phyloP scores from a whole-genome alignment of 768 basidiomycete species.

The Podaxis pistillaris region DNA sequence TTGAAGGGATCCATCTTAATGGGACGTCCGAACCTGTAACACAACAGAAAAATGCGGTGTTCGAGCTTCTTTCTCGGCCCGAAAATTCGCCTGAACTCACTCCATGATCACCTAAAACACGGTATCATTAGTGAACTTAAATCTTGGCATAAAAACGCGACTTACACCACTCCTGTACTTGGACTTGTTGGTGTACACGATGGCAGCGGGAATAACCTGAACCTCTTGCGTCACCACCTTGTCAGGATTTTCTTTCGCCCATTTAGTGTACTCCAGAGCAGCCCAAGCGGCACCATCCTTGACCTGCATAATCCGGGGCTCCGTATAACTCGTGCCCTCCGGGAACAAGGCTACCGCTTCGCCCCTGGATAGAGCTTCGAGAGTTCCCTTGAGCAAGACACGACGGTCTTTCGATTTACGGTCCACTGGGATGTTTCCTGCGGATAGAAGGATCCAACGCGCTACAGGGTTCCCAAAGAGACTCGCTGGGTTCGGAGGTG shows the following conservation, averaged over 20 bases:
- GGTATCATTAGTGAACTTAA: neutral
- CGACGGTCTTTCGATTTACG: slow-evolving; percentile 92
- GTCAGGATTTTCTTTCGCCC: slow-evolving; percentile 59
- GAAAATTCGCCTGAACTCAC: slow-evolving; percentile 37
- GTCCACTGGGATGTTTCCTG: slow-evolving; percentile 98
- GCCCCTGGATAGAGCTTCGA: slow-evolving; percentile 79
- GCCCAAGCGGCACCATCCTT: slow-evolving; percentile 96
- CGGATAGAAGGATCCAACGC: slow-evolving; percentile 73
- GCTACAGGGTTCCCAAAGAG: slow-evolving; percentile 80
- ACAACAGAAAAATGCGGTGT: slow-evolving; percentile 8
- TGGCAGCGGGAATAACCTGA: slow-evolving; percentile 76
- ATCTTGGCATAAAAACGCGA: slow-evolving; percentile 20
- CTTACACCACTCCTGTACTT: slow-evolving; percentile 91
- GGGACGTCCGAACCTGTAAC: slow-evolving; percentile 73
- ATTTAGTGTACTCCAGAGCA: slow-evolving; percentile 88
- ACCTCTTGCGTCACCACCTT: slow-evolving; percentile 45
- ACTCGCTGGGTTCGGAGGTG: slow-evolving; percentile 43
- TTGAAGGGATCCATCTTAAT: slow-evolving; percentile 74
- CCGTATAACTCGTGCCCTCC: slow-evolving; percentile 91
- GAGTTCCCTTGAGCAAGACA: slow-evolving; percentile 83
- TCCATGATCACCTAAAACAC: slow-evolving; percentile 63
- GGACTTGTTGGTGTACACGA: slow-evolving; percentile 94
- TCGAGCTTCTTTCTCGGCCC: slow-evolving; percentile 2
- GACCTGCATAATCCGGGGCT: slow-evolving; percentile 88
- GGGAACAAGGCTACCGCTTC: slow-evolving; percentile 91